A percentile compares a stretch with the other conserved stretches of the same genome.
phyloP scores from a whole-genome alignment of 2,329 filamentous ascomycete genomes.

The Fusarium liriodendri region DNA sequence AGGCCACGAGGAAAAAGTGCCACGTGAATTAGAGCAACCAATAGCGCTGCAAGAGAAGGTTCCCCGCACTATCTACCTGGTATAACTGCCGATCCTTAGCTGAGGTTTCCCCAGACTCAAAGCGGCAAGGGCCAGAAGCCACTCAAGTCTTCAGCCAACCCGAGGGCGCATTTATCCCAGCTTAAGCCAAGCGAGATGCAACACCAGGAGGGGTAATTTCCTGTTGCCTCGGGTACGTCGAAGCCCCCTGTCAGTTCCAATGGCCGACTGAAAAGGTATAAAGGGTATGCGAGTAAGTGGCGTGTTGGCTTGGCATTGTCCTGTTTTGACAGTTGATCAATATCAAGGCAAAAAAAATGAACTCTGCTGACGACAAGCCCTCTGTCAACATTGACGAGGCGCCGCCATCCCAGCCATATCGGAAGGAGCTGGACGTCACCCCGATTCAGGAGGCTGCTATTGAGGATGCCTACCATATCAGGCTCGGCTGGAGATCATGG shows the following conservation, averaged over 20 bases:
- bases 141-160: neutral
- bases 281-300: neutral
- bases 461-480: slow-evolving; percentile 13
- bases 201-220: neutral
- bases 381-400: slow-evolving; percentile 5
- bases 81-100: neutral
- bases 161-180: neutral
- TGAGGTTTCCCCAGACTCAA: neutral
- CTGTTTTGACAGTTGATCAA: neutral
- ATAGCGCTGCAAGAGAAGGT: neutral
- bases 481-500: slow-evolving; percentile 14
- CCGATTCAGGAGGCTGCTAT: slow-evolving; percentile 11
- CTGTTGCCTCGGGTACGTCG: neutral
- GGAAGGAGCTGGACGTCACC: neutral
- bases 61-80: neutral
- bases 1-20: too few species aligned
- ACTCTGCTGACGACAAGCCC: slow-evolving; percentile 1
- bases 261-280: neutral
- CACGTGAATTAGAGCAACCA: neutral
- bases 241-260: neutral
- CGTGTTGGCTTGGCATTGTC: neutral
- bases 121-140: neutral
- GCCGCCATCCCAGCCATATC: neutral
- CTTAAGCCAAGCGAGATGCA: neutral
- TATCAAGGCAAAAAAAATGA: neutral